A percentile compares a stretch with the other conserved stretches of the same genome.
phyloP scores from a whole-genome alignment of 2,329 filamentous ascomycete genomes.

The Alternaria postmessia region DNA sequence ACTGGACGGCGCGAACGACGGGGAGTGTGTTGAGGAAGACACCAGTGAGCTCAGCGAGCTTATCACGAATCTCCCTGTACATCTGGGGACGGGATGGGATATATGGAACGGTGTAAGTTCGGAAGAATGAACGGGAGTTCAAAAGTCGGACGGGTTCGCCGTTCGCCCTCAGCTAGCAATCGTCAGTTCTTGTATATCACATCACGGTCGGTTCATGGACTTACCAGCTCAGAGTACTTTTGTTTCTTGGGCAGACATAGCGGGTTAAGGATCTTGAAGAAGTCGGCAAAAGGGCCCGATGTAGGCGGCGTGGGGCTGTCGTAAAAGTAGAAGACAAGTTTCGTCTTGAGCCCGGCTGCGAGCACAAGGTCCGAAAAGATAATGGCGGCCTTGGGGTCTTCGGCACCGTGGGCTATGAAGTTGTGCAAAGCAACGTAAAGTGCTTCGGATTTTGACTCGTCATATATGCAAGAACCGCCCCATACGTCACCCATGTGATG shows the following conservation, averaged over 20 bases:
- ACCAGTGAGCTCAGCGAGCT: slow-evolving; percentile 36
- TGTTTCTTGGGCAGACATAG: slow-evolving; percentile 33
- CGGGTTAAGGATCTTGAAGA: slow-evolving; percentile 39
- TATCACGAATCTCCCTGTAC: slow-evolving; percentile 46
- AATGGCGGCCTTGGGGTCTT: slow-evolving; percentile 35
- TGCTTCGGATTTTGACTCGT: slow-evolving; percentile 30
- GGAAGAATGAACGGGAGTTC: slow-evolving; percentile 30
- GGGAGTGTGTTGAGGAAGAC: slow-evolving; percentile 29
- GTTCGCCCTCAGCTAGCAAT: slow-evolving; percentile 23
- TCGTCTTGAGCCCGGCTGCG: slow-evolving; percentile 14
- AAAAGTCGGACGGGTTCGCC: slow-evolving; percentile 20
- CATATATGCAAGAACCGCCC: slow-evolving; percentile 51
- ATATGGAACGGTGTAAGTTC: slow-evolving; percentile 38
- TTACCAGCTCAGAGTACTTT: slow-evolving; percentile 46
- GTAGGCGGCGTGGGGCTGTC: slow-evolving; percentile 40
- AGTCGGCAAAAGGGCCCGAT: slow-evolving; percentile 42
- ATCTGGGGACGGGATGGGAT: slow-evolving; percentile 40
- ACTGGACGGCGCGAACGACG: slow-evolving; percentile 23
- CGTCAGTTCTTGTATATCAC: slow-evolving; percentile 1
- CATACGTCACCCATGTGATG: slow-evolving; percentile 46
- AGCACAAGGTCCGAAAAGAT: slow-evolving; percentile 29
- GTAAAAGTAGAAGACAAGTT: slow-evolving; percentile 34
- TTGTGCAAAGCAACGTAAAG: slow-evolving; percentile 48
- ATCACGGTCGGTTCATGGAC: slow-evolving; percentile 2
- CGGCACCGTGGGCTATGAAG: slow-evolving; percentile 36